A percentile compares a stretch with the other conserved stretches of the same genome.
These are phyloP conservation scores for Tympanopsis confertula DNA, from an alignment of 2,329 filamentous ascomycete genomes.

Conservation along the genomic window DNA sequence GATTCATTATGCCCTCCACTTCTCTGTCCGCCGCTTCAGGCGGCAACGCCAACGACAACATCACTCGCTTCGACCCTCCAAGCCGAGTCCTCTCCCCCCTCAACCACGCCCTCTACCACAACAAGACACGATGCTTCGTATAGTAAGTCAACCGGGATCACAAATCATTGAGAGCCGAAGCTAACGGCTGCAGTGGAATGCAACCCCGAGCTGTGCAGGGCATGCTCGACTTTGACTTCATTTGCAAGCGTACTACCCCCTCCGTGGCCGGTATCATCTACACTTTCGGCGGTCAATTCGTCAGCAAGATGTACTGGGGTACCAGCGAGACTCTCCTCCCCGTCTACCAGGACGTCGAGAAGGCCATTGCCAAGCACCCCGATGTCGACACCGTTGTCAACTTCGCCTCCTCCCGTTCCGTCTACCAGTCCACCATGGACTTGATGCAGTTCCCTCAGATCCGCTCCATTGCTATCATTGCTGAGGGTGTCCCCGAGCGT, in stretches of 20 bases:
- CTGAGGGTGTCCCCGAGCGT: constrained; percentile 95
- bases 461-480: constrained; percentile 98
- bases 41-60: constrained; percentile 91
- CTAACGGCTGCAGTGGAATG: constrained; percentile 45
- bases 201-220: constrained; percentile 87
- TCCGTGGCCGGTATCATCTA: constrained; percentile 99
- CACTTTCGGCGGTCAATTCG: constrained; percentile 98
- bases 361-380: constrained; percentile 90
- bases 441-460: constrained; percentile 95
- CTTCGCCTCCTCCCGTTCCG: constrained; percentile 96
- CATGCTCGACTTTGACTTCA: constrained; percentile 99
- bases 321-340: constrained; percentile 97
- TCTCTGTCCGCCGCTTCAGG: constrained; percentile 34
- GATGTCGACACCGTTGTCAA: constrained; percentile 98
- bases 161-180: not conserved
- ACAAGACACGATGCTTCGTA: constrained; percentile 99
- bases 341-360: constrained; percentile 87
- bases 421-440: constrained; percentile 98
- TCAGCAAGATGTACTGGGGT: constrained; percentile 99
- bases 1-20: constrained; percentile 31
- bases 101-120: constrained; percentile 87
- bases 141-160: constrained; percentile 31
- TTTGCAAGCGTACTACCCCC: constrained; percentile 95
- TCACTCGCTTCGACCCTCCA: constrained; percentile 86
- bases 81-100: constrained; percentile 67